Evolutionary conservation across 805 yeast genomes (phyloP), one percentile per base, ranked within the genome.

Genomic region (Saccharomycopsis fibuligera): DNA sequence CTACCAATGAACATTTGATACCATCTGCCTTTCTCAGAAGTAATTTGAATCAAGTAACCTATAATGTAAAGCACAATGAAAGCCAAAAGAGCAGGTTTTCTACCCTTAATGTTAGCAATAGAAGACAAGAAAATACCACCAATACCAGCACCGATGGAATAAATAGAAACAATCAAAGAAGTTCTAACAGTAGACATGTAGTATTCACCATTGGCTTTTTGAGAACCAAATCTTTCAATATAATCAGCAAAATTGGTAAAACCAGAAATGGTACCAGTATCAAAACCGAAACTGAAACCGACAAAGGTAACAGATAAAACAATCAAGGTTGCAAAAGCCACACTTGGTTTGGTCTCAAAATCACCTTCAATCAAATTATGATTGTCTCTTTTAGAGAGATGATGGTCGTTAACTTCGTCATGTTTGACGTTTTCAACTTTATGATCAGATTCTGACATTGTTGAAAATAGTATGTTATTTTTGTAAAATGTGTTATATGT

Each of bases 201-300:
- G 54, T 62, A 58, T 2, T 58, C 63, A 50, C 82, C 83, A 38
- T 55, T 59, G 4, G 61, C 44, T 49, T 67, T 54, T 2, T 54
- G 21, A 53, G 68, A 64, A 60, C 85, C 87, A 56, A 81, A 80
- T 57, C 81, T 67, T 17, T 55, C 49, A 45, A 66, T 60, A 63
- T 75, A 82, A 54, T 79, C 78, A n/a, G 69, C 57, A 80, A 81
- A 77, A 61, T 77, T 77, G 44, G 81, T 78, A 58, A 82, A 78
- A 56, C 87, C 87, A 36, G 85, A 79, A 63, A 81, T 76, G 55
- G 88, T 81, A 68, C 88, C 89, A 45, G 86, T 83, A 68, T 82
- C 89, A 74, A 82, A 82, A 52, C 89, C 89, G 59, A 80, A 83
- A 40, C 82, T 81, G 61, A 78, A 83, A 41, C 89, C 90, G 68